A percentile compares a stretch with the other conserved stretches of the same genome.
Evolutionary conservation across 2,329 filamentous ascomycete genomes (phyloP).

Genomic region (Colletotrichum acutatum): DNA sequence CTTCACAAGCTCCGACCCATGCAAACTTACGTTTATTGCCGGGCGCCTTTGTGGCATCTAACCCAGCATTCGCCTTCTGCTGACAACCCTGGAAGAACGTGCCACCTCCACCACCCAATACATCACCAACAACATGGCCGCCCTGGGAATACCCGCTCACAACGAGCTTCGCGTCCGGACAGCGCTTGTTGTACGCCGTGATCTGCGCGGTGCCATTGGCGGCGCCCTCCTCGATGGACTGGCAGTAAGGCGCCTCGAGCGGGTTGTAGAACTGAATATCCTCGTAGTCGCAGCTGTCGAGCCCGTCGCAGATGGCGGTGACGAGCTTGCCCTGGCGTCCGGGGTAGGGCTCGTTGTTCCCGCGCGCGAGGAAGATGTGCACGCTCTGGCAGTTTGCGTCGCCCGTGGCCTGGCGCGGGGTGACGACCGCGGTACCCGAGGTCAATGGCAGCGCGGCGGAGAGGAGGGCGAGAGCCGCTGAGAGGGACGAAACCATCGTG

Average conservation of each 20-base stretch:
- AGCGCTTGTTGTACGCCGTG: conserved; percentile 50
- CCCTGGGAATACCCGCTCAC: conserved; percentile 55
- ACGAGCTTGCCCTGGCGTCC: conserved; percentile 43
- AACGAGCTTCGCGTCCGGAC: conserved; percentile 52
- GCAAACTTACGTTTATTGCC: conserved; percentile 47
- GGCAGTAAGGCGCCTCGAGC: conserved; percentile 46
- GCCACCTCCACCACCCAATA: conserved; percentile 48
- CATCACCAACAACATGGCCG: conserved; percentile 50
- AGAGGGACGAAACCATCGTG: conserved; percentile 23
- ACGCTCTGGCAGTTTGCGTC: conserved; percentile 40
- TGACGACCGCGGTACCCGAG: conserved; percentile 17
- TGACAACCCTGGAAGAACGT: conserved; percentile 46
- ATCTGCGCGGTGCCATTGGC: conserved; percentile 50
- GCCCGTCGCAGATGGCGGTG: conserved; percentile 42
- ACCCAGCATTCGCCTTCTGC: conserved; percentile 38
- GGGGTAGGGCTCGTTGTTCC: conserved; percentile 45
- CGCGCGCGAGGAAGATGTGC: conserved; percentile 43
- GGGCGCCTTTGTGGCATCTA: conserved; percentile 42
- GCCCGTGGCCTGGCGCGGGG: conserved; percentile 18
- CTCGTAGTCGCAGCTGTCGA: conserved; percentile 45
- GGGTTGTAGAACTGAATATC: conserved; percentile 47
- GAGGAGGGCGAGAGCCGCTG: conserved; percentile 18
- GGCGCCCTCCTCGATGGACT: conserved; percentile 49
- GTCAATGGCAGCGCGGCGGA: background rate
- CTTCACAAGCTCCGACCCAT: background rate